phyloP scores from a whole-genome alignment of 352 stramenopile genomes.

The Phytophthora megakarya region DNA sequence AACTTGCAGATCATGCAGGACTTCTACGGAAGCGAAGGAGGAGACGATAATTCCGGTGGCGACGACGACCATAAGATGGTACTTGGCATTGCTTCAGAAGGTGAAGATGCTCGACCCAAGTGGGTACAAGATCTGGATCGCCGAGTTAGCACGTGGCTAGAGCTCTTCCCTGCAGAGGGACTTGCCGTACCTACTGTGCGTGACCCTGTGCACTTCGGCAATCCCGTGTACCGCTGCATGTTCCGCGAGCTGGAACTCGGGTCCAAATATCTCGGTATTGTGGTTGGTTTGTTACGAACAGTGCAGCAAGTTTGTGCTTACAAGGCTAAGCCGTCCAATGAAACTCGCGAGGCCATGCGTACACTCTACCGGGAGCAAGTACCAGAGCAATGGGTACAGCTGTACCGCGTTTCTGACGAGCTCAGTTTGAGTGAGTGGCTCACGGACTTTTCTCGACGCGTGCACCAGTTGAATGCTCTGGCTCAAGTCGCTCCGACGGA shows the following conservation, averaged over 20 bases:
- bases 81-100: slow-evolving; percentile 35
- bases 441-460: slow-evolving; percentile 73
- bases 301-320: slow-evolving; percentile 84
- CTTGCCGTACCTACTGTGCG: slow-evolving; percentile 52
- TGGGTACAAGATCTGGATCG: slow-evolving; percentile 86
- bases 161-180: slow-evolving; percentile 52
- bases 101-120: slow-evolving; percentile 59
- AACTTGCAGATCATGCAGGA: slow-evolving; percentile 88
- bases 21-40: slow-evolving; percentile 70
- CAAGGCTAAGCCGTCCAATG: slow-evolving; percentile 88
- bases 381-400: slow-evolving; percentile 54
- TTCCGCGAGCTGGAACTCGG: slow-evolving; percentile 88
- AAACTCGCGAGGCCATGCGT: slow-evolving; percentile 82
- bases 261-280: slow-evolving; percentile 59
- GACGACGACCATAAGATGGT: slow-evolving; percentile 74
- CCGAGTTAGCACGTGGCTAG: slow-evolving; percentile 67
- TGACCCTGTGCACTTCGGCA: slow-evolving; percentile 66
- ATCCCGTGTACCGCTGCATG: slow-evolving; percentile 93
- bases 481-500: slow-evolving; percentile 48
- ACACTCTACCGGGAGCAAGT: slow-evolving; percentile 75
- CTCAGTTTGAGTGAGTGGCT: slow-evolving; percentile 85
- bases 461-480: slow-evolving; percentile 68
- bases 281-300: slow-evolving; percentile 69
- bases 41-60: slow-evolving; percentile 34
- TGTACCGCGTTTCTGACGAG: slow-evolving; percentile 65